phyloP scores from a whole-genome alignment of 2,329 filamentous ascomycete species.

The Dactylonectria estremocensis region DNA sequence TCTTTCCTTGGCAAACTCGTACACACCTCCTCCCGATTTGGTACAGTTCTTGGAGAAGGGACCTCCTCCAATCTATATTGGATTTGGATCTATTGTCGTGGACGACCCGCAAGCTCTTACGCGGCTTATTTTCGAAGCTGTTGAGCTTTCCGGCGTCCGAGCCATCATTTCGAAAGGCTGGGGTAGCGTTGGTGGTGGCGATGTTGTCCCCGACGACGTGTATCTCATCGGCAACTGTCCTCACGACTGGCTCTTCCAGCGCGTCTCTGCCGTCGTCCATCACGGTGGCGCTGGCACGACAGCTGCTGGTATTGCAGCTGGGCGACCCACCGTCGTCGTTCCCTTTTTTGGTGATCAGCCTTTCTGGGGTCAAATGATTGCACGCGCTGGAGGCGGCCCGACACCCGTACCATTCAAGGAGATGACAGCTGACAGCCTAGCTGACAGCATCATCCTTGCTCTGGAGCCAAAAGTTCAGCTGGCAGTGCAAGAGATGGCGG shows the following conservation, averaged over 20 bases:
- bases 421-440: constrained; percentile 70
- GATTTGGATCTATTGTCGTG: constrained; percentile 78
- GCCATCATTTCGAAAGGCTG: constrained; percentile 76
- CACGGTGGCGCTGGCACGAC: constrained; percentile 78
- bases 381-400: constrained; percentile 73
- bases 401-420: constrained; percentile 70
- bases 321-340: constrained; percentile 74
- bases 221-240: constrained; percentile 76
- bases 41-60: constrained; percentile 69
- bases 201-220: constrained; percentile 63
- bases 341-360: constrained; percentile 78
- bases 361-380: constrained; percentile 77
- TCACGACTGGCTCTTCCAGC: constrained; percentile 77
- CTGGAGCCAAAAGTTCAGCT: constrained; percentile 64
- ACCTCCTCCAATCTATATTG: constrained; percentile 75
- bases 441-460: constrained; percentile 67
- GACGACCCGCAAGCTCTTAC: constrained; percentile 73
- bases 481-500: constrained; percentile 60
- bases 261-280: constrained; percentile 72
- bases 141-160: constrained; percentile 69
- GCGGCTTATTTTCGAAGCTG: constrained; percentile 71
- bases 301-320: constrained; percentile 73
- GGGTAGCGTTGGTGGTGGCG: constrained; percentile 70
- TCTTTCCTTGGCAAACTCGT: constrained; percentile 66
- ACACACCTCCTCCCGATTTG: constrained; percentile 69